These are phyloP conservation scores for Ogataea haglerorum DNA, from an alignment of 805 yeast genomes.

Conservation along the genomic window DNA sequence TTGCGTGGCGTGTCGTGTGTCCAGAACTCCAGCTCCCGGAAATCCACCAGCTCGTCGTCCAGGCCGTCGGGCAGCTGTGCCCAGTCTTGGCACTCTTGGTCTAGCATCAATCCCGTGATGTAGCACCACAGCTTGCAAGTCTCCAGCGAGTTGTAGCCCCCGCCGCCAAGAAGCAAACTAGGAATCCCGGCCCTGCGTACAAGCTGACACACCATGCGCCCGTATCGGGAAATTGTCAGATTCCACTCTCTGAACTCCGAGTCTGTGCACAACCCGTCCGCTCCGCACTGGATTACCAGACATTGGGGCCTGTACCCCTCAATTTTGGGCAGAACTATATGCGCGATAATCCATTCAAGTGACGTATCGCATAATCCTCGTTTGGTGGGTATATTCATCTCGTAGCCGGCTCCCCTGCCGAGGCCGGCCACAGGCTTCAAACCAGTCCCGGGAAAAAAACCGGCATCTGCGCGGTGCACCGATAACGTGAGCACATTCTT, in stretches of 20 bases:
- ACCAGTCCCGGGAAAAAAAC: slow-evolving; percentile 77
- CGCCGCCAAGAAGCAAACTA: slow-evolving; percentile 63
- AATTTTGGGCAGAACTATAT: slow-evolving; percentile 43
- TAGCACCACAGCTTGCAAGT: slow-evolving; percentile 60
- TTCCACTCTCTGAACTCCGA: slow-evolving; percentile 62
- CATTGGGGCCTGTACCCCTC: slow-evolving; percentile 43
- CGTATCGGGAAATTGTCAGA: slow-evolving; percentile 50
- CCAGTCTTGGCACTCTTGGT: slow-evolving; percentile 19
- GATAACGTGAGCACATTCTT: slow-evolving; percentile 58
- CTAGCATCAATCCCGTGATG: slow-evolving; percentile 31
- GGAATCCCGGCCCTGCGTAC: slow-evolving; percentile 32
- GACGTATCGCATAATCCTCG: slow-evolving; percentile 53
- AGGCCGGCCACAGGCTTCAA: slow-evolving; percentile 34
- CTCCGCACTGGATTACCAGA: slow-evolving; percentile 66
- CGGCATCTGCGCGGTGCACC: slow-evolving; percentile 58
- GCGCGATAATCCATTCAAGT: slow-evolving; percentile 35
- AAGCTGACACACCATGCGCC: slow-evolving; percentile 32
- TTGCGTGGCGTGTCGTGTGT: slow-evolving; percentile 29
- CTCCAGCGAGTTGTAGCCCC: slow-evolving; percentile 66
- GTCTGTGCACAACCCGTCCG: slow-evolving; percentile 71
- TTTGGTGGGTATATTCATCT: slow-evolving; percentile 52
- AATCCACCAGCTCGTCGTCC: slow-evolving; percentile 32
- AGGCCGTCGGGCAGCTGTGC: slow-evolving; percentile 47
- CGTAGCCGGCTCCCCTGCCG: slow-evolving; percentile 37
- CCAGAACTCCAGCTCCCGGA: slow-evolving; percentile 24